Evolutionary conservation across 768 basidiomycete genomes (phyloP), one percentile per base, ranked within the genome.

Genomic region (Pleurotus giganteus): DNA sequence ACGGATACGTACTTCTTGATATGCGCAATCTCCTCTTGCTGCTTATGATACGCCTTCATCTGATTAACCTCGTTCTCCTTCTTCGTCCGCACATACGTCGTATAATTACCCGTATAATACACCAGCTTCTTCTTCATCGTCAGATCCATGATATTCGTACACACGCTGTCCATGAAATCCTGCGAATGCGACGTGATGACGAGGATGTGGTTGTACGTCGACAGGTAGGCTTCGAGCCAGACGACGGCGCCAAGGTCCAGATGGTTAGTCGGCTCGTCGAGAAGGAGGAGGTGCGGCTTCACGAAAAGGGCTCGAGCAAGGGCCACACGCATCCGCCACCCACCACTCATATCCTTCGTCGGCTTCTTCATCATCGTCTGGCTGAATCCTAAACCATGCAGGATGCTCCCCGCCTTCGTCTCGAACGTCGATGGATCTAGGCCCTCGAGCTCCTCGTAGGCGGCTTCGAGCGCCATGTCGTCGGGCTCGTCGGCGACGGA

Each of bases 1-100:
- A 51, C 41, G 15, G 32, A 42, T 7, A 53, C 82, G 53, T 66
- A 94, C 94, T 96, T 94, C 76, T 98, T 98, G 74, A 98, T 98
- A 72, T 99, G 96, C 21, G 84, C 83, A 62, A 98, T 98, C 74
- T 98, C 96, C 44, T 99, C 96, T 70, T 99, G 96, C 69, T 99
- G 96, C 74, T 99, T 99, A 63, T 85, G 66, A 72, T 98, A 99
- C 50, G 96, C 97, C 80, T 99, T 99, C 94, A 98, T 97, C 77
- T 97, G 94, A 72, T 98, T 99, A 67, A 94, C 88, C 78, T 99
- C 96, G 77, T 99, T 99, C 81, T 99, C 96, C 63, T 75, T 65
- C 80, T 89, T 95, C 55, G 96, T 98, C 68, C 93, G 87, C 61
- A 98, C 95, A 74, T 94, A 98, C n/a, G 91, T 93, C 46, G 93